A percentile compares a stretch with the other conserved stretches of the same genome.
phyloP scores from a whole-genome alignment of 768 basidiomycete genomes.

The Suillus clintonianus region DNA sequence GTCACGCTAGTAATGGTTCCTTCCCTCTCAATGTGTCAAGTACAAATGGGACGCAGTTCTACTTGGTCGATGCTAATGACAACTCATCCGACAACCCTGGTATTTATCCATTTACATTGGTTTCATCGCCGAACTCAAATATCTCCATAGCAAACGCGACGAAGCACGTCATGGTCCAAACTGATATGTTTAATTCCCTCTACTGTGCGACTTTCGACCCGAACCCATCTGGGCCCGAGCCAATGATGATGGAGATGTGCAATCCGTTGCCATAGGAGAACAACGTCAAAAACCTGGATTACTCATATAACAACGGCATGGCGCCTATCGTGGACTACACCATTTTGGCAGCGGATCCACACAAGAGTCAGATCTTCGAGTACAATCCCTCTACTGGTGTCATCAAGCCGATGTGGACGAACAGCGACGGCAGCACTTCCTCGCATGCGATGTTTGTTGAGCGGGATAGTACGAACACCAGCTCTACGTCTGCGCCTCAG shows the following conservation, averaged over 20 bases:
- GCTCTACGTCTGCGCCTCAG: conserved; percentile 16
- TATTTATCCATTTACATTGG: conserved; percentile 8
- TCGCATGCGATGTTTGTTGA: conserved; percentile 1
- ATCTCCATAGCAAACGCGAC: conserved; percentile 13
- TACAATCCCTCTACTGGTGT: conserved; percentile 50
- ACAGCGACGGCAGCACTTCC: conserved; percentile 12
- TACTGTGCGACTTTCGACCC: conserved; percentile 68
- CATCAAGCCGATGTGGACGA: conserved; percentile 55
- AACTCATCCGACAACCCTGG: conserved; percentile 9
- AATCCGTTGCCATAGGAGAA: background rate
- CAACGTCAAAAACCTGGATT: background rate
- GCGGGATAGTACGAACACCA: conserved; percentile 13
- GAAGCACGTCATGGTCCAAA: conserved; percentile 44
- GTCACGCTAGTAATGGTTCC: conserved; percentile 26
- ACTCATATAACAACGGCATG: background rate
- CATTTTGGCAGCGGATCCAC: conserved; percentile 13
- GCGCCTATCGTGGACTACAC: conserved; percentile 2
- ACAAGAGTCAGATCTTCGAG: conserved; percentile 60
- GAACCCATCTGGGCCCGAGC: conserved; percentile 46
- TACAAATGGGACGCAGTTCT: conserved; percentile 45
- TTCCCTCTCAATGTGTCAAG: conserved; percentile 52
- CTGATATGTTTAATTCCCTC: conserved; percentile 43
- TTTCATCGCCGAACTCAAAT: conserved; percentile 3
- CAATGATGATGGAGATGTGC: conserved; percentile 53
- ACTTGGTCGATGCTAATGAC: conserved; percentile 32